phyloP scores from a whole-genome alignment of 345 rosid genomes.

The Acer yangbiense region DNA sequence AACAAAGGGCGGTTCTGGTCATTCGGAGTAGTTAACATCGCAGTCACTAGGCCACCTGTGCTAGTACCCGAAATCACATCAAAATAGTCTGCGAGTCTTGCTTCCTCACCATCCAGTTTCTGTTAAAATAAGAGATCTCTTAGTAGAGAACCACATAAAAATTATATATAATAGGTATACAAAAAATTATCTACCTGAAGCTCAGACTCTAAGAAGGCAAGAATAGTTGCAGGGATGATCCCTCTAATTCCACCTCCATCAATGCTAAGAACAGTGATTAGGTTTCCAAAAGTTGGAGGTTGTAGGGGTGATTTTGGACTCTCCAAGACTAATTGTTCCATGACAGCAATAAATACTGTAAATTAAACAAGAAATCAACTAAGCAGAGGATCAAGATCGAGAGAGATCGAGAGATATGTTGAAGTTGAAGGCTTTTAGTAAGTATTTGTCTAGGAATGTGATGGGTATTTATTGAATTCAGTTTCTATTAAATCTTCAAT shows the following conservation, averaged over 20 bases:
- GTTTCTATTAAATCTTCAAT: not conserved
- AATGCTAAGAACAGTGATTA: slow-evolving; percentile 66
- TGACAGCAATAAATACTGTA: no score
- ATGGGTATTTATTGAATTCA: not conserved
- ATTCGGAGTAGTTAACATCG: slow-evolving; percentile 67
- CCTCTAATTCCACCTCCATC: slow-evolving; percentile 90
- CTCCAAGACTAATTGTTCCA: slow-evolving; percentile 16
- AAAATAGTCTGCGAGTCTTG: slow-evolving; percentile 72
- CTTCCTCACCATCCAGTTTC: slow-evolving; percentile 70
- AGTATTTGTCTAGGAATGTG: not conserved
- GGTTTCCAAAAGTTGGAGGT: slow-evolving; percentile 54
- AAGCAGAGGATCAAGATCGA: no score
- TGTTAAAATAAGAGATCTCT: slow-evolving; percentile 12
- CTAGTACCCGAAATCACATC: slow-evolving; percentile 73
- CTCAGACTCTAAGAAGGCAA: slow-evolving; percentile 62
- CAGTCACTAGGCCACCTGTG: slow-evolving; percentile 69
- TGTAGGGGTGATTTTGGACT: slow-evolving; percentile 54
- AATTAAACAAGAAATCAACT: no score
- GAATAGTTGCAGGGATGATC: slow-evolving; percentile 61
- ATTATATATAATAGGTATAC: no score
- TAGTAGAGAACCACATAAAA: no score
- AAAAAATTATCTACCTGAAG: slow-evolving; percentile 49
- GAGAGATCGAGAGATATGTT: no score
- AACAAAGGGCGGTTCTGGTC: slow-evolving; percentile 62
- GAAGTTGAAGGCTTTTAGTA: not conserved